Base-by-base conservation (phyloP, 441 rosid genomes). In the Raphanus hybrid region DNA sequence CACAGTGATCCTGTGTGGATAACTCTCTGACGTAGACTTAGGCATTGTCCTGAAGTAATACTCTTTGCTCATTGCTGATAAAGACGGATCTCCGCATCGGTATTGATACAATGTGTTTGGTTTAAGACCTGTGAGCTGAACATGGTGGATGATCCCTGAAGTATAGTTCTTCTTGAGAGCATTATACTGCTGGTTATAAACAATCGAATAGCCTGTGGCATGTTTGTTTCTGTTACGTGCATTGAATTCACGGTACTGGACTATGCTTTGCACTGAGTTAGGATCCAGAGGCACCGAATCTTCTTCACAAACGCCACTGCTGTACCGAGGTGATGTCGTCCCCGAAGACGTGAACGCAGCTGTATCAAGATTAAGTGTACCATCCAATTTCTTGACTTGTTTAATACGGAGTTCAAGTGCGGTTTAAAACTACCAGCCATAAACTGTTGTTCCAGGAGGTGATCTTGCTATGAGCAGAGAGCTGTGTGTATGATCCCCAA, bases 31-130 rank as follows among this genome's bases (percentile, higher is more conserved):
- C 59, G 85, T 76, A 23, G 97, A 80, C 67, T 78, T 76, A 0
- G 95, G 97, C 98, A 92, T 92, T 7, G 97, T 92, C 69, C 79
- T 86, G 64, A 94, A 92, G 76, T 83, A 82, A 65, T 86, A 81
- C 1, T 75, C 66, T 20, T 76, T 55, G 59, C 97, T 91, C 92
- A 90, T 86, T 15, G 85, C 88, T 77, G 86, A 75, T 70, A 85
- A 76, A 29, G 87, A 89, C 54, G 92, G 91, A 78, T 91, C 97
- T 64, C 98, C 97, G 4, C 97, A 94, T 80, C 48, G 87, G 64
- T 90, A 94, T 68, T 73, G 81, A 52, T 92, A 94, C 52, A 84
- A 18, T 3, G 88, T 90, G 77, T 74, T 74, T 14, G 91, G 90
- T 80, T 84, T 82, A 81, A 94, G 84, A 39, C 83, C 85, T 69